Base-by-base conservation (phyloP, 139 green algal species). In the Yamagishiella unicocca region DNA sequence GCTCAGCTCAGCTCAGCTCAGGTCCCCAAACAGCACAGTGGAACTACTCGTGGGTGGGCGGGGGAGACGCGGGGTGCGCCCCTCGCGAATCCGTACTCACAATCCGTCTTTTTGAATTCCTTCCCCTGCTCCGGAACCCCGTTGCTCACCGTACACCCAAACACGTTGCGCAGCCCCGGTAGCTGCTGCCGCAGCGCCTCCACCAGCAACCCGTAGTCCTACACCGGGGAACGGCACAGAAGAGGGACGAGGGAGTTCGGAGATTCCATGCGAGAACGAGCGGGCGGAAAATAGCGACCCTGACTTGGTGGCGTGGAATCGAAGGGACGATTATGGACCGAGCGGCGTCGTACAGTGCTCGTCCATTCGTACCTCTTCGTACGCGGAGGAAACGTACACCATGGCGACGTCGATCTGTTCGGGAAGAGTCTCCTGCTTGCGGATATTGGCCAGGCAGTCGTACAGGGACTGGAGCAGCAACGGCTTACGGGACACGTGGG, bases 391-490 rank as follows among this genome's bases (percentile, higher is more conserved):
- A 3, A 84, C 55, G 77, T 43, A 72, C 55, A 84, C 80, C 31
- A 90, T 78, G 31, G 87, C 87, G 33, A 87, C 68, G 31, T 87
- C 79, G 1, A 84, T 37, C 24, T 45, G 35, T 2, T 67, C 19
- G 0, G 42, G 64, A 4, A 67, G 9, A 7, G 66, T 17, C 21
- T 35, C 54, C n/a, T 80, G 82, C 46, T 40, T 8, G 8, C 61
- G 38, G 33, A 74, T 75, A 38, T 46, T 54, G 24, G 53, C 53
- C n/a, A 92, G 87, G 1, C 92, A 93, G 42, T 94, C 88, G 4
- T 92, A 29, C 21, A 97, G 87, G 0, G 95, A 94, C 38, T 92
- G 80, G 2, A 96, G 88, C 50, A 97, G 86, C 77, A 95, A 85
- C 7, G 89, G 73, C 25, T 82, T 85, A 3, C 90, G 81, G 27